Evolutionary conservation across 2,329 filamentous ascomycete genomes (phyloP).

Genomic region (Gremmenia infestans): DNA sequence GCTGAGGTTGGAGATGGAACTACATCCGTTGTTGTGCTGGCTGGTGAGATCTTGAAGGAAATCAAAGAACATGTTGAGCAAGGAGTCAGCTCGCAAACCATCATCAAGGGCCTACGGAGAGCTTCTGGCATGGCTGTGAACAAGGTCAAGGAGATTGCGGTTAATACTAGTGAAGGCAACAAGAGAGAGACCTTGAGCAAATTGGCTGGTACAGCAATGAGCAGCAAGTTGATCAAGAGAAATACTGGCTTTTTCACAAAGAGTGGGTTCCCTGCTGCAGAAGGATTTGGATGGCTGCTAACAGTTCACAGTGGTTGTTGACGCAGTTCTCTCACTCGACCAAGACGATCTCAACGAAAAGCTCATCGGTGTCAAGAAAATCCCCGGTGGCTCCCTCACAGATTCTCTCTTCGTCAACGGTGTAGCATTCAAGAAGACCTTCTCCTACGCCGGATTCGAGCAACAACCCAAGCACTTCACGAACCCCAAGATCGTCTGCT

Average conservation of each 20-base stretch:
- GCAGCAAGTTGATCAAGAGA: slow-evolving; percentile 97
- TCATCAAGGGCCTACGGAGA: slow-evolving; percentile 91
- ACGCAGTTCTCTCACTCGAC: slow-evolving; percentile 90
- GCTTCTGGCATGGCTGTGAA: slow-evolving; percentile 89
- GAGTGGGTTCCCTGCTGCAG: slow-evolving; percentile 53
- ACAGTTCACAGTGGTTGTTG: slow-evolving; percentile 75
- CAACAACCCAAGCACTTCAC: slow-evolving; percentile 96
- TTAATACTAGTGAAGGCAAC: slow-evolving; percentile 76
- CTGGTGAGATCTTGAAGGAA: slow-evolving; percentile 97
- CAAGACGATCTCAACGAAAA: slow-evolving; percentile 97
- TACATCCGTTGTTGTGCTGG: slow-evolving; percentile 92
- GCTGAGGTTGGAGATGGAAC: slow-evolving; percentile 98
- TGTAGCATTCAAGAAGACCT: slow-evolving; percentile 99
- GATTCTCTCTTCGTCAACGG: slow-evolving; percentile 97
- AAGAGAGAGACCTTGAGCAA: slow-evolving; percentile 84
- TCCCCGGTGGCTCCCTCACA: slow-evolving; percentile 90
- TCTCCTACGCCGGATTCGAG: slow-evolving; percentile 97
- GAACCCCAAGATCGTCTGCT: slow-evolving; percentile 91
- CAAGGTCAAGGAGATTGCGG: slow-evolving; percentile 96
- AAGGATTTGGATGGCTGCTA: slow-evolving; percentile 22
- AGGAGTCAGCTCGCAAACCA: slow-evolving; percentile 93
- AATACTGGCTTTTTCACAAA: slow-evolving; percentile 97
- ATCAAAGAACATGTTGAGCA: slow-evolving; percentile 94
- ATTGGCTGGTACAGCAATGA: slow-evolving; percentile 94
- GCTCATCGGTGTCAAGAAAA: slow-evolving; percentile 97